These are phyloP conservation scores for Podosphaera fusca DNA, from an alignment of 2,329 filamentous ascomycete genomes.

Conservation along the genomic window DNA sequence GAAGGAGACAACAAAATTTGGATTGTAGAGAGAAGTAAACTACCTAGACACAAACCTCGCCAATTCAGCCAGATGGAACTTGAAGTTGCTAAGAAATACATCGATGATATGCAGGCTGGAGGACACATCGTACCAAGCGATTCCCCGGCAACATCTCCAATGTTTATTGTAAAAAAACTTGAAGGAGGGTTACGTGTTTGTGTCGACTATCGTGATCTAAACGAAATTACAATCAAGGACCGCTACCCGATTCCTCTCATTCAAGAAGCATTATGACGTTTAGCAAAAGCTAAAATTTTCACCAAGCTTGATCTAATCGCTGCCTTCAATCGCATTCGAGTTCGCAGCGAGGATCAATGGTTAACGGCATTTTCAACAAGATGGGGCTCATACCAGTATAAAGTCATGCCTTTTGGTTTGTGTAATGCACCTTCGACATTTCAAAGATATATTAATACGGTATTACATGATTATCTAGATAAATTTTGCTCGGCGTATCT, in stretches of 20 bases:
- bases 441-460: not conserved
- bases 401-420: not conserved
- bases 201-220: not conserved
- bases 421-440: not conserved
- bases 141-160: not conserved
- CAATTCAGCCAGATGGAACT: not conserved
- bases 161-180: not conserved
- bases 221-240: not conserved
- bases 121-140: not conserved
- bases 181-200: no score
- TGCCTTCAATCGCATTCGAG: slow-evolving; percentile 2
- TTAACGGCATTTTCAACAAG: slow-evolving; percentile 4
- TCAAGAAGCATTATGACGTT: not conserved
- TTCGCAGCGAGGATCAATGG: slow-evolving; percentile 6
- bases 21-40: no score
- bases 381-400: not conserved
- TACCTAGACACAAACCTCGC: no score
- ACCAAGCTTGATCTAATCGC: slow-evolving; percentile 3
- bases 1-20: no score
- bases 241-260: not conserved
- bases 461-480: not conserved
- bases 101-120: not conserved
- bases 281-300: not conserved
- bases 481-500: not conserved
- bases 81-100: not conserved